Percentiles rank a stretch among this genome's conserved stretches.
Conservation (phyloP, 129 eudicot species). For the Tagetes erecta region DNA sequence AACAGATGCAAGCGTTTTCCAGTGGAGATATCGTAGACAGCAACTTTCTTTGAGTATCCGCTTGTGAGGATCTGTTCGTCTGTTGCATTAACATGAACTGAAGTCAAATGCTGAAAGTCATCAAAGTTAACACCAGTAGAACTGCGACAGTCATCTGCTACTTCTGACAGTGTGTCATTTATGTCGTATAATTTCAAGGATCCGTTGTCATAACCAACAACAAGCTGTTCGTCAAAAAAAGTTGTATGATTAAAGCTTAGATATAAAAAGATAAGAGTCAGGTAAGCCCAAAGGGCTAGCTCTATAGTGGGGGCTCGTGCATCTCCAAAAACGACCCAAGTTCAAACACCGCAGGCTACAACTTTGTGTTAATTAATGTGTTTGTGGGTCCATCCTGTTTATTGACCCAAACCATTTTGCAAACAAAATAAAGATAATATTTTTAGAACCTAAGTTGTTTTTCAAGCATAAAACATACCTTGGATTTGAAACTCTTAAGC, state of each 20-base stretch:
- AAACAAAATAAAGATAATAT: conserved; percentile 1
- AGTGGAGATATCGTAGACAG: conserved; percentile 63
- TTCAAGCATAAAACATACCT: conserved; percentile 48
- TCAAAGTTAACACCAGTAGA: conserved; percentile 46
- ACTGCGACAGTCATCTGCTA: conserved; percentile 17
- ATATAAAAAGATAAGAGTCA: neutral
- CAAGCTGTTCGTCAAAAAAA: conserved; percentile 51
- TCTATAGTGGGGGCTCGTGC: too few relatives aligned
- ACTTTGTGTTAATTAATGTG: too few relatives aligned
- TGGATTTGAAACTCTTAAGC: conserved; percentile 71
- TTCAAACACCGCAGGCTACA: too few relatives aligned
- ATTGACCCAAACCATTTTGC: conserved; percentile 12
- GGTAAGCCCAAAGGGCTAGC: neutral
- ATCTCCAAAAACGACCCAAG: too few relatives aligned
- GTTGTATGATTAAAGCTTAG: conserved; percentile 9
- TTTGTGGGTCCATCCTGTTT: conserved; percentile 3
- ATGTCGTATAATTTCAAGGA: conserved; percentile 74
- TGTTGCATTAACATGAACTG: conserved; percentile 80
- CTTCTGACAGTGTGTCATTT: conserved; percentile 39
- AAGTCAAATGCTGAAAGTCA: conserved; percentile 78
- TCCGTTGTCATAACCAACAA: conserved; percentile 83
- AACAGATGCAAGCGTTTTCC: conserved; percentile 61
- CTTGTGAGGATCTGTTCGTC: conserved; percentile 73
- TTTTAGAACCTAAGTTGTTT: neutral
- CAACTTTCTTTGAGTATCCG: conserved; percentile 80